Evolutionary conservation across 495 filamentous ascomycete species (phyloP).

Genomic region (Aspergillus incahuasiensis): DNA sequence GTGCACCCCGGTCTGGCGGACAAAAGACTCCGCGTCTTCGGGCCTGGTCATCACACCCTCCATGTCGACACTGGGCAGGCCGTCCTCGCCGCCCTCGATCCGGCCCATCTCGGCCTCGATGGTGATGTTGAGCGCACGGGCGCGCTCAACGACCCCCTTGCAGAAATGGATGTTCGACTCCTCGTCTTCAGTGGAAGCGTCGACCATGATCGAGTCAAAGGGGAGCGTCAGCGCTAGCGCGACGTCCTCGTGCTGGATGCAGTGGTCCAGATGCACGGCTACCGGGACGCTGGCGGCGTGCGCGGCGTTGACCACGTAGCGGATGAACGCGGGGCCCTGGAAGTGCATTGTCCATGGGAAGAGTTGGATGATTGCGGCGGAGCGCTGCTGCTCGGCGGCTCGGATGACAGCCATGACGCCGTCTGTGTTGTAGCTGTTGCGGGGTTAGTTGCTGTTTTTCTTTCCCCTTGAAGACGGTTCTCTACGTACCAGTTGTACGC

Average conservation of each 20-base stretch:
- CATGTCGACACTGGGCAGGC: constrained; percentile 60
- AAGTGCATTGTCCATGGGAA: constrained; percentile 72
- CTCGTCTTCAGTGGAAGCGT: constrained; percentile 65
- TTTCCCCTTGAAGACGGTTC: background rate
- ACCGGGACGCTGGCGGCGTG: constrained; percentile 57
- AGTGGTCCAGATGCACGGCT: constrained; percentile 62
- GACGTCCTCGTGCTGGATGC: constrained; percentile 54
- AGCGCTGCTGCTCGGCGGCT: constrained; percentile 60
- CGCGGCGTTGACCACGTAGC: constrained; percentile 48
- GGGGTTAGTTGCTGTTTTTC: background rate
- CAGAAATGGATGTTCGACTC: constrained; percentile 65
- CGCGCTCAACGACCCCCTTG: constrained; percentile 54
- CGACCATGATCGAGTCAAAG: constrained; percentile 67
- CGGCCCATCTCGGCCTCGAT: constrained; percentile 66
- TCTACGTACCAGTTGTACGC: constrained; percentile 14
- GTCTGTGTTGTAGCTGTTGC: constrained; percentile 60
- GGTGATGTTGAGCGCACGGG: constrained; percentile 59
- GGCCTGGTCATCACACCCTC: constrained; percentile 63
- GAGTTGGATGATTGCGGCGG: constrained; percentile 65
- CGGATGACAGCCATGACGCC: constrained; percentile 62
- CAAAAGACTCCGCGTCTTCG: constrained; percentile 61
- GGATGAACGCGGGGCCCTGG: constrained; percentile 45
- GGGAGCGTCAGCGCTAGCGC: constrained; percentile 49
- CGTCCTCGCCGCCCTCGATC: constrained; percentile 51
- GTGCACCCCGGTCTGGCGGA: constrained; percentile 59